These are phyloP conservation scores for Rhizomucor miehei DNA, from an alignment of 371 early-diverging fungal species.

Conservation along the genomic window DNA sequence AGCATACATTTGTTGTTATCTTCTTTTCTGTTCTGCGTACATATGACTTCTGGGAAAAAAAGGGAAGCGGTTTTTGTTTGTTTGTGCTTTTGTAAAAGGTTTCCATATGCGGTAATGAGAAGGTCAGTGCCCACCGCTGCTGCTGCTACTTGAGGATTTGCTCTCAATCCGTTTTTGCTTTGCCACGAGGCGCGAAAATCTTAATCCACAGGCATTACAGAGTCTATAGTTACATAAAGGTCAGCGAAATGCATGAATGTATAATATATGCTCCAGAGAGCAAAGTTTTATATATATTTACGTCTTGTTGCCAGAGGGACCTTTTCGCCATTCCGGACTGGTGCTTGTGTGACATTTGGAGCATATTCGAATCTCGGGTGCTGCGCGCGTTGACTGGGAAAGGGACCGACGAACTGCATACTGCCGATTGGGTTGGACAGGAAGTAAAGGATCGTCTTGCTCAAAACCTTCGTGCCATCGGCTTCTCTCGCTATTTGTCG, in stretches of 20 bases:
- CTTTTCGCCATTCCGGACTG: slow-evolving; percentile 80
- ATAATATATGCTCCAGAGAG: too few relatives aligned
- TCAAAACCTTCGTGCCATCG: too few relatives aligned
- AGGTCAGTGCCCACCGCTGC: too few relatives aligned
- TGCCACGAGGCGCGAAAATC: slow-evolving; percentile 52
- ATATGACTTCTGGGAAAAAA: too few relatives aligned
- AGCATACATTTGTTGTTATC: too few relatives aligned
- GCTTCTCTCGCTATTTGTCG: not conserved
- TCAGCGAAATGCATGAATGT: slow-evolving; percentile 3
- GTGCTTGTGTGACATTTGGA: slow-evolving; percentile 66
- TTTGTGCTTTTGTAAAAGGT: too few relatives aligned
- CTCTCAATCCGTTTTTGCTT: slow-evolving; percentile 5
- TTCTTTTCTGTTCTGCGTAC: too few relatives aligned
- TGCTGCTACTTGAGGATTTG: not conserved
- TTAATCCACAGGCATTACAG: slow-evolving; percentile 77
- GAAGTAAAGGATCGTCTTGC: not conserved
- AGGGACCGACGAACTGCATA: not conserved
- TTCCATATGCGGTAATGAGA: too few relatives aligned
- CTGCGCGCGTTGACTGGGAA: not conserved
- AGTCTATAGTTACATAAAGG: slow-evolving; percentile 37
- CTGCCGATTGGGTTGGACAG: not conserved
- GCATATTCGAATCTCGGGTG: slow-evolving; percentile 42
- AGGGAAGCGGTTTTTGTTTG: too few relatives aligned
- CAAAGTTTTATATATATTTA: too few relatives aligned
- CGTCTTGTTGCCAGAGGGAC: slow-evolving; percentile 80